Percentiles rank a stretch among this genome's conserved stretches.
Evolutionary conservation across 805 yeast genomes (phyloP).

Genomic region (Priceomyces fermenticarens): DNA sequence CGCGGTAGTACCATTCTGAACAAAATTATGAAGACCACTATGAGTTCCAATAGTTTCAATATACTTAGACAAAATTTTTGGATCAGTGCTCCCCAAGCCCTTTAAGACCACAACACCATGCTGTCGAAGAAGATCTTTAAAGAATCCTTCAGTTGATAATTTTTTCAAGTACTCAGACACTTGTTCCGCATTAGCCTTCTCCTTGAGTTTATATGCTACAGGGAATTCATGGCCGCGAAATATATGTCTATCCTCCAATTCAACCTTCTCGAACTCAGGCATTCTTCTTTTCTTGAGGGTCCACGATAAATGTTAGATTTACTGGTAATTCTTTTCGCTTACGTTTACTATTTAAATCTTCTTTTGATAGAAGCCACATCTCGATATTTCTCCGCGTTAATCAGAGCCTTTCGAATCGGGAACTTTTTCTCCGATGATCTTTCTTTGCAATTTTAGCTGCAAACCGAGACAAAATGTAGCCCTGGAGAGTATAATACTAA

Average conservation of each 20-base stretch:
- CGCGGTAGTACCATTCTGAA: slow-evolving; percentile 27
- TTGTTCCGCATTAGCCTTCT: background rate
- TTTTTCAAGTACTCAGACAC: slow-evolving; percentile 3
- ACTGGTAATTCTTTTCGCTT: too few species aligned
- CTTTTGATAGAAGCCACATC: too few species aligned
- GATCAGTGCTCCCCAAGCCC: slow-evolving; percentile 16
- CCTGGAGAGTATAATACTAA: too few species aligned
- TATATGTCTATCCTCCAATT: background rate
- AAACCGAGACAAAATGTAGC: too few species aligned
- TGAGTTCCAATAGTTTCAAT: slow-evolving; percentile 11
- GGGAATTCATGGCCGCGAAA: slow-evolving; percentile 1
- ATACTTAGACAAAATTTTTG: slow-evolving; percentile 15
- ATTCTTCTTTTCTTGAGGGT: background rate
- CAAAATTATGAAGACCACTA: slow-evolving; percentile 19
- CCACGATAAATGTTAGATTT: too few species aligned
- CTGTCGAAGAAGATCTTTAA: slow-evolving; percentile 15
- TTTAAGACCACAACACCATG: slow-evolving; percentile 30
- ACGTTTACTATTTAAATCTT: too few species aligned
- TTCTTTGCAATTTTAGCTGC: too few species aligned
- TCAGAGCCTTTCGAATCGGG: too few species aligned
- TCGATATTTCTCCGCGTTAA: too few species aligned
- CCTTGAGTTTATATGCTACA: slow-evolving; percentile 2
- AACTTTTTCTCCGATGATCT: too few species aligned
- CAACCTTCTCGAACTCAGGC: background rate
- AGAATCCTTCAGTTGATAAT: slow-evolving; percentile 17